These are phyloP conservation scores for Triticum urartu DNA, from an alignment of 176 grass and related monocot species.

Conservation along the genomic window DNA sequence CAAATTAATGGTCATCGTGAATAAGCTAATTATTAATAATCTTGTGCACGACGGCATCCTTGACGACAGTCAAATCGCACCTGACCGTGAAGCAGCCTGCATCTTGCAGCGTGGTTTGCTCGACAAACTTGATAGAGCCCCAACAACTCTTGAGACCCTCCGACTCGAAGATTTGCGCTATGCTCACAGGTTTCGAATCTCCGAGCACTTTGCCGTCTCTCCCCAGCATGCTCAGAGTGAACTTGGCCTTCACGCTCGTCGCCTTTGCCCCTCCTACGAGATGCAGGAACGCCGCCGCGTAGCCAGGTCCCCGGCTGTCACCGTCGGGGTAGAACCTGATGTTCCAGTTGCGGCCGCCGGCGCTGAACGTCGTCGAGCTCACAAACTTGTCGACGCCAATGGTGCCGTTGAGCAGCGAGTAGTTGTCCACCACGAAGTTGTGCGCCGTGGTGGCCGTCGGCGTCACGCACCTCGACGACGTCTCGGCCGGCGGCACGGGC, in stretches of 20 bases:
- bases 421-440: slow-evolving; percentile 26
- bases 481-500: neutral
- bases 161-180: neutral
- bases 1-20: neutral
- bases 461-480: neutral
- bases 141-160: neutral
- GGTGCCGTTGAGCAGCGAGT: slow-evolving; percentile 20
- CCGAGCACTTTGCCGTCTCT: neutral
- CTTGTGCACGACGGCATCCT: neutral
- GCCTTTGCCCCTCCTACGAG: neutral
- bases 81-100: neutral
- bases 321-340: slow-evolving; percentile 35
- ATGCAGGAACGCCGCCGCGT: slow-evolving; percentile 26
- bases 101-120: neutral
- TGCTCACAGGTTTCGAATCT: neutral
- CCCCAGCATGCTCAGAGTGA: slow-evolving; percentile 26
- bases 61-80: neutral
- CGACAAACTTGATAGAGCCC: neutral
- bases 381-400: slow-evolving; percentile 29
- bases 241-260: slow-evolving; percentile 3
- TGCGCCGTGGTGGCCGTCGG: neutral
- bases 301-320: neutral
- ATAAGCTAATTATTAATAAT: neutral
- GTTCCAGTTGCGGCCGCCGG: slow-evolving; percentile 30
- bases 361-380: slow-evolving; percentile 30